Evolutionary conservation across 2,329 filamentous ascomycete species (phyloP).

Genomic region (Pestalotiopsis sp.): DNA sequence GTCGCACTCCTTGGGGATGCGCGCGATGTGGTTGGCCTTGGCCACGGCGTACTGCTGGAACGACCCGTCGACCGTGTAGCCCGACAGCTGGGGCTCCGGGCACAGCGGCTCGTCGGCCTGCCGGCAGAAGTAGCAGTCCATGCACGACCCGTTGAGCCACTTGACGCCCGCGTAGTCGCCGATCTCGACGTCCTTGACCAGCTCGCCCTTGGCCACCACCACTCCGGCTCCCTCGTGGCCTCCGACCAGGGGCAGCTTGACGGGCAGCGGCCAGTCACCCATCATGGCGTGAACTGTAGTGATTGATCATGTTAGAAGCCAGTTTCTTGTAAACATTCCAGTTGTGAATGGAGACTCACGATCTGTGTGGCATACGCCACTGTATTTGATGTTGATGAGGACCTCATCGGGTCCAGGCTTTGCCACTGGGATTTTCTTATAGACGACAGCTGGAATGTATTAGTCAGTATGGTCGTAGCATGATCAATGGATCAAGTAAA

Average conservation of each 20-base stretch:
- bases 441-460: constrained; percentile 56
- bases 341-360: constrained; percentile 21
- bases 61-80: constrained; percentile 89
- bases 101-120: constrained; percentile 83
- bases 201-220: constrained; percentile 77
- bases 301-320: not conserved
- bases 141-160: constrained; percentile 90
- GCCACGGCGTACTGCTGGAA: constrained; percentile 94
- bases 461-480: not conserved
- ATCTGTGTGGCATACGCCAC: constrained; percentile 90
- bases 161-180: constrained; percentile 89
- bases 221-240: constrained; percentile 81
- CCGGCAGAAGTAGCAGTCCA: constrained; percentile 83
- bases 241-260: constrained; percentile 84
- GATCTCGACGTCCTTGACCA: constrained; percentile 77
- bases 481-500: not conserved
- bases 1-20: constrained; percentile 75
- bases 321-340: not conserved
- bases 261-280: constrained; percentile 85
- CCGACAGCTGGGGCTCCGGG: constrained; percentile 73
- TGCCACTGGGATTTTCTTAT: constrained; percentile 81
- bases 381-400: constrained; percentile 88
- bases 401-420: constrained; percentile 88
- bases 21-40: constrained; percentile 83
- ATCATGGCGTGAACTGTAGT: constrained; percentile 67